Evolutionary conservation across 306 rosid genomes (phyloP).

Genomic region (Pachyrhizus erosus): DNA sequence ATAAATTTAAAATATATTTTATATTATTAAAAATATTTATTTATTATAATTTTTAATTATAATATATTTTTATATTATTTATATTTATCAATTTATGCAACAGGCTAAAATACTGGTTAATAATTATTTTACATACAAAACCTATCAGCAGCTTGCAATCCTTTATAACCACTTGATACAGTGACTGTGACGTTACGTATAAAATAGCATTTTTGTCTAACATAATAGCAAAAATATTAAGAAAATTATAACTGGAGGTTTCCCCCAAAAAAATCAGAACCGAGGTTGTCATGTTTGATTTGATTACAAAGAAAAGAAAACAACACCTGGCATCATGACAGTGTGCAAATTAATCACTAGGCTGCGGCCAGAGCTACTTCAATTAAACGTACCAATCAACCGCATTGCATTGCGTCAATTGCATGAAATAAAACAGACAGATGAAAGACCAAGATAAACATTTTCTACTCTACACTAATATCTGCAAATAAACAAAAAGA

Average conservation of each 20-base stretch:
- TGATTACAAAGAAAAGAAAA: not conserved
- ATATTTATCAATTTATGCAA: too few relatives aligned
- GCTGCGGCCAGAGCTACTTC: not conserved
- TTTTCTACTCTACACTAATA: not conserved
- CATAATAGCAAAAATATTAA: too few relatives aligned
- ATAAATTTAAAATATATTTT: too few relatives aligned
- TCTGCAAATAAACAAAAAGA: not conserved
- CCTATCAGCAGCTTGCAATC: too few relatives aligned
- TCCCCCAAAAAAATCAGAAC: not conserved
- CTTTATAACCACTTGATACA: too few relatives aligned
- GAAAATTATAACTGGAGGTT: not conserved
- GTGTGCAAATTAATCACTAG: not conserved
- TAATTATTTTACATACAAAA: too few relatives aligned
- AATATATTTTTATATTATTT: too few relatives aligned
- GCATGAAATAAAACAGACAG: not conserved
- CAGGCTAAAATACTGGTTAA: too few relatives aligned
- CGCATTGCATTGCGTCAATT: too few relatives aligned
- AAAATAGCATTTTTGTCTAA: not conserved
- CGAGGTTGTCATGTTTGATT: constrained; percentile 8
- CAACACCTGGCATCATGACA: not conserved
- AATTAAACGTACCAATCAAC: not conserved
- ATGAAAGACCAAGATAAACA: not conserved
- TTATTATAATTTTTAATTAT: too few relatives aligned
- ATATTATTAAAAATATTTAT: too few relatives aligned
- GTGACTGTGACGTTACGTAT: not conserved